These are phyloP conservation scores for Anthoceros angustus DNA, from an alignment of 225 moss, liverwort and hornwort genomes.

Conservation along the genomic window DNA sequence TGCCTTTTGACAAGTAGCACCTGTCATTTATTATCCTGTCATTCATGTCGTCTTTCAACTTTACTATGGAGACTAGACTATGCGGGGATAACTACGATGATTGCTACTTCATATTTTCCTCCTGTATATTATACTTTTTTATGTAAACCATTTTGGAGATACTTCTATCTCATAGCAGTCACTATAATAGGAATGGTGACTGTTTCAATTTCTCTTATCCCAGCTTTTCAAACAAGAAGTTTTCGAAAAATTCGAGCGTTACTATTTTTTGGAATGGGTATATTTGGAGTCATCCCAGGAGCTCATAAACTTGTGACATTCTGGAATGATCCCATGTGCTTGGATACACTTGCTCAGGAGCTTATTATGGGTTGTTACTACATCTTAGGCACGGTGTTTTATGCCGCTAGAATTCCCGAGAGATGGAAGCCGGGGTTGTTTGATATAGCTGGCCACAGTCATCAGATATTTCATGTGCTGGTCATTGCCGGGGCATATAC, in stretches of 20 bases:
- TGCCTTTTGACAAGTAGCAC: conserved; percentile 74
- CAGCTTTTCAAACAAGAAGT: conserved; percentile 51
- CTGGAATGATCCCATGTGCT: conserved; percentile 40
- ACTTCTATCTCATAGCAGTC: conserved; percentile 42
- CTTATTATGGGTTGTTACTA: conserved; percentile 56
- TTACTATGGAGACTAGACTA: conserved; percentile 62
- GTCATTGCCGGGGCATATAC: conserved; percentile 73
- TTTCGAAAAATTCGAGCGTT: conserved; percentile 53
- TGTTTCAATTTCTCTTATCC: conserved; percentile 41
- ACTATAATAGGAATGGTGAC: conserved; percentile 44
- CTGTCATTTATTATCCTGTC: conserved; percentile 65
- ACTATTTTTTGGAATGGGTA: conserved; percentile 51
- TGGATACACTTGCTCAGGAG: conserved; percentile 38
- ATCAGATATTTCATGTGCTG: conserved; percentile 70
- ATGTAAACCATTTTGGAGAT: conserved; percentile 43
- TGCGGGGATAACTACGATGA: conserved; percentile 64
- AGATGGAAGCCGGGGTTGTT: conserved; percentile 57
- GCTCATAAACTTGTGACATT: conserved; percentile 52
- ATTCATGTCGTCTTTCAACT: conserved; percentile 36
- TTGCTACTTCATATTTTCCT: conserved; percentile 74
- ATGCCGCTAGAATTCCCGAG: conserved; percentile 68
- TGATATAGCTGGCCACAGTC: conserved; percentile 78
- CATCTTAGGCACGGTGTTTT: conserved; percentile 44
- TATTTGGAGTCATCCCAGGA: conserved; percentile 58
- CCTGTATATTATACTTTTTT: conserved; percentile 82